Evolutionary conservation across 257 asterid species (phyloP), one percentile per base, ranked within the genome.

Genomic region (Pogostemon cablin): DNA sequence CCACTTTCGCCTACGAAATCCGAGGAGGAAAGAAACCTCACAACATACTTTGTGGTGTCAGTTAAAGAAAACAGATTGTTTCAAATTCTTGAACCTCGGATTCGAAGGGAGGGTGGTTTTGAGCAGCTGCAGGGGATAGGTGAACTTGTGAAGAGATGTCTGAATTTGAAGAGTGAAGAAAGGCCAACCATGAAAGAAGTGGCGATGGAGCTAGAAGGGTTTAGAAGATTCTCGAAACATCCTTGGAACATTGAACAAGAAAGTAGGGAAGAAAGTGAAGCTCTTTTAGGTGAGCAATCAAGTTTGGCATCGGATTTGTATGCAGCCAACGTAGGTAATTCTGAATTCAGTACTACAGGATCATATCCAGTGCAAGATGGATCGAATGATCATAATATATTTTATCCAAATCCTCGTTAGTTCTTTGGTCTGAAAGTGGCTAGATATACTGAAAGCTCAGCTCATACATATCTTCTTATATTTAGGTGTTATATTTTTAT

Each of bases 181-280:
- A 77, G 91, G n/a, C 88, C 86, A 4, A 80, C 79, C 0, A 86
- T 86, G 88, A 86, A 80, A 9, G 88, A 84, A 70, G 88, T 86
- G 0, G 83, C 79, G 0, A 77, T 77, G 84, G 87, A 85, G 63
- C 71, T 87, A 0, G 85, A 84, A 56, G 34, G 79, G 4, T 9
- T 82, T 4, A 72, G 75, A 66, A 75, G 76, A 4, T 37, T 20
- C 3, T 15, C 48, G 0, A 69, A 10, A 25, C 68, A 52, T 38
- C 62, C 61, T 4, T 67, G 72, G 72, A 67, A 20, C 25, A 20
- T 10, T n/a, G 20, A 52, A 7, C 43, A 47, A 47, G 50, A 67
- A 50, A n/a, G 37, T 35, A 3, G 35, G 5, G 71, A 49, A 66
- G 71, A 66, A 37, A 66, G n/a, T 38, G 71, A 47, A 41, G 73